phyloP scores from a whole-genome alignment of 2,329 filamentous ascomycete genomes.

The Neofusicoccum umdonicola region DNA sequence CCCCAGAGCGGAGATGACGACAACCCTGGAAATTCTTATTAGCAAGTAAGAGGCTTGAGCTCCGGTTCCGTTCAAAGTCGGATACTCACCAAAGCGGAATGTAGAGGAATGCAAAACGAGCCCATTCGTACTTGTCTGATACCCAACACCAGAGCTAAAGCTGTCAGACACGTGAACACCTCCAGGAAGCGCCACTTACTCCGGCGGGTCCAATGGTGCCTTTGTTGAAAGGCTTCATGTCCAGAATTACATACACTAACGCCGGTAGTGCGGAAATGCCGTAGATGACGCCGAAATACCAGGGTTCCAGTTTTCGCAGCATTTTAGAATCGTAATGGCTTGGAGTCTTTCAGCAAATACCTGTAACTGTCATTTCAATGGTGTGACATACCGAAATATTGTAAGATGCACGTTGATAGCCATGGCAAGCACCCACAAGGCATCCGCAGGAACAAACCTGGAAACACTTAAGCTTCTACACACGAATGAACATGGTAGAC shows the following conservation, averaged over 20 bases:
- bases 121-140: conserved; percentile 63
- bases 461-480: conserved; percentile 19
- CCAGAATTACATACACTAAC: conserved; percentile 65
- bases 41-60: neutral
- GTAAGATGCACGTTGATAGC: conserved; percentile 79
- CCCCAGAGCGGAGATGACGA: conserved; percentile 59
- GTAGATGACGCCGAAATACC: conserved; percentile 69
- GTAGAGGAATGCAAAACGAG: conserved; percentile 74
- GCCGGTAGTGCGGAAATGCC: conserved; percentile 71
- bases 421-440: conserved; percentile 77
- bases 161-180: neutral
- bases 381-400: conserved; percentile 56
- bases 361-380: neutral
- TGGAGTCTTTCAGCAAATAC: neutral
- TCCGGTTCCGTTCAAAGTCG: neutral
- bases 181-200: conserved; percentile 32
- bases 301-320: conserved; percentile 68
- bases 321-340: conserved; percentile 63
- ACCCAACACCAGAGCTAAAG: conserved; percentile 77
- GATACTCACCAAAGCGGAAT: conserved; percentile 62
- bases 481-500: neutral
- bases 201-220: conserved; percentile 71
- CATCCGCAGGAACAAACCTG: conserved; percentile 76
- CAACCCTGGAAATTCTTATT: conserved; percentile 34
- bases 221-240: conserved; percentile 47